Evolutionary conservation across 169 alveolate genomes (phyloP).

Genomic region (Plasmodium gaboni): DNA sequence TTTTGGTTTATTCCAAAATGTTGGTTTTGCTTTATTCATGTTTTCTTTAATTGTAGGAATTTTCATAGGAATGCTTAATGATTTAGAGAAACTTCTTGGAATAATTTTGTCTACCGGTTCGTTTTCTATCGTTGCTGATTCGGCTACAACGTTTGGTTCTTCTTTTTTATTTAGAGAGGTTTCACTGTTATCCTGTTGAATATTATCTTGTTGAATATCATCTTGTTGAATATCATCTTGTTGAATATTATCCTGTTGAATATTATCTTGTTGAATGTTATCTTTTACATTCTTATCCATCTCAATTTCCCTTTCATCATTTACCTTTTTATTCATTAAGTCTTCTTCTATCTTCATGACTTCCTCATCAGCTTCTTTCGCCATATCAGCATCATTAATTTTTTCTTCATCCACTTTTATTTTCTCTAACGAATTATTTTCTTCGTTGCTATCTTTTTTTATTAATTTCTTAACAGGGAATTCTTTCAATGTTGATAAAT

Average conservation of each 20-base stretch:
- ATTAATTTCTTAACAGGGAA: slow-evolving; percentile 7
- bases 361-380: not conserved
- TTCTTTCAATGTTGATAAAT: slow-evolving; percentile 14
- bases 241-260: not conserved
- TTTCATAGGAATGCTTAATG: not conserved
- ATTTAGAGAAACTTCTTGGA: not conserved
- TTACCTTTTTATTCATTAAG: too few species aligned
- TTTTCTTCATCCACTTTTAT: not conserved
- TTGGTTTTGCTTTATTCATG: not conserved
- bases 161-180: too few species aligned
- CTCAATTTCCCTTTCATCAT: too few species aligned
- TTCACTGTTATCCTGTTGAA: too few species aligned
- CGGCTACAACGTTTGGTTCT: too few species aligned
- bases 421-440: not conserved
- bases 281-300: too few species aligned
- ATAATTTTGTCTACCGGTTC: not conserved
- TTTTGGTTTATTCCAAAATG: slow-evolving; percentile 5
- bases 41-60: not conserved
- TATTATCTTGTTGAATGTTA: too few species aligned
- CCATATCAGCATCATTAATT: not conserved
- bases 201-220: too few species aligned
- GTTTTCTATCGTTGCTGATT: not conserved
- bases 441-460: not conserved
- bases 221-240: too few species aligned
- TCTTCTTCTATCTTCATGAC: too few species aligned